Conservation (phyloP, 768 basidiomycete species). For the Coprinopsis sp. region DNA sequence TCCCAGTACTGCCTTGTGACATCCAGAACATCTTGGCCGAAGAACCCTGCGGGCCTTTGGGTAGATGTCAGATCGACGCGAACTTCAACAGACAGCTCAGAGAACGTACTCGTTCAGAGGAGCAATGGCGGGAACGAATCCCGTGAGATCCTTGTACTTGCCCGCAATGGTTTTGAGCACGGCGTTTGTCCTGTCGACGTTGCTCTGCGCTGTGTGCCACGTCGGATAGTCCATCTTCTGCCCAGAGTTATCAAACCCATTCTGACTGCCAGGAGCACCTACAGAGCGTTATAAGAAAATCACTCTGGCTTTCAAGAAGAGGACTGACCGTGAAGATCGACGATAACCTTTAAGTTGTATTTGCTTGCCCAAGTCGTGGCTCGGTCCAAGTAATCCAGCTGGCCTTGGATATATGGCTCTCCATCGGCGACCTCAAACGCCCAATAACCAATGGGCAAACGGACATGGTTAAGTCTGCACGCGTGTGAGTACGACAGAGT, state of each 20-base stretch:
- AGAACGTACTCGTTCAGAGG: slow-evolving; percentile 66
- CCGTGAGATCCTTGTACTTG: slow-evolving; percentile 46
- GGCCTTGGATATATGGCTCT: slow-evolving; percentile 75
- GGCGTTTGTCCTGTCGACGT: slow-evolving; percentile 59
- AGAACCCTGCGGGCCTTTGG: slow-evolving; percentile 69
- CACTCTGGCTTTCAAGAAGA: too few species aligned
- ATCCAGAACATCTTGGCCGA: slow-evolving; percentile 43
- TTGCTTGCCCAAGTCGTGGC: slow-evolving; percentile 66
- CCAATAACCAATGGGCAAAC: slow-evolving; percentile 85
- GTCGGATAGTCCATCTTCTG: slow-evolving; percentile 49
- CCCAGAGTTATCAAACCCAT: slow-evolving; percentile 81
- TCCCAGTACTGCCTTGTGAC: slow-evolving; percentile 52
- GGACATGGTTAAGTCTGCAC: slow-evolving; percentile 70
- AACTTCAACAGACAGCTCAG: slow-evolving; percentile 4
- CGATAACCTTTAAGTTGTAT: slow-evolving; percentile 69
- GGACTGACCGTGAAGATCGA: slow-evolving; percentile 60
- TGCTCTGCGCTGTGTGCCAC: slow-evolving; percentile 66
- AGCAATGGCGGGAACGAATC: slow-evolving; percentile 61
- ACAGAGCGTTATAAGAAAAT: neutral
- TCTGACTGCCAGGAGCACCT: slow-evolving; percentile 79
- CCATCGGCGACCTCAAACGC: slow-evolving; percentile 73
- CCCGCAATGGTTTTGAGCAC: slow-evolving; percentile 60
- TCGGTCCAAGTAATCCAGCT: slow-evolving; percentile 58
- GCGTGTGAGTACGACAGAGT: neutral
- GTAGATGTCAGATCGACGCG: too few species aligned